Percentiles rank a stretch among this genome's conserved stretches.
phyloP scores from a whole-genome alignment of 352 stramenopile genomes.

The Pythium folliculosum region DNA sequence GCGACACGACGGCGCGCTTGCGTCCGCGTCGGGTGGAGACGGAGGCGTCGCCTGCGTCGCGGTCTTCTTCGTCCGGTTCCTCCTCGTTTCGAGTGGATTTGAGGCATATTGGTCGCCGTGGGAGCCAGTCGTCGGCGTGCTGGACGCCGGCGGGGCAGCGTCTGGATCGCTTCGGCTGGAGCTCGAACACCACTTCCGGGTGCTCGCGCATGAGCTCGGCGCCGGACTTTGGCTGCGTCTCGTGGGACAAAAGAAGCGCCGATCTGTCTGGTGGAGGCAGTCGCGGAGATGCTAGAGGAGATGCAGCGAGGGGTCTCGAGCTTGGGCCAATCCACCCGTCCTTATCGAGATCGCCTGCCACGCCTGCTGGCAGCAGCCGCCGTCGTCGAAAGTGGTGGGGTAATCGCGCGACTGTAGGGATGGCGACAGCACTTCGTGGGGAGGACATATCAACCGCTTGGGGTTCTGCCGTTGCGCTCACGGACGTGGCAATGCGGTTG shows the following conservation, averaged over 20 bases:
- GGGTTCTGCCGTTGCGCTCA: neutral
- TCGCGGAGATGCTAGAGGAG: conserved; percentile 5
- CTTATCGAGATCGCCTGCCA: neutral
- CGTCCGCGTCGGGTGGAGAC: too few species aligned
- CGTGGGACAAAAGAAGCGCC: neutral
- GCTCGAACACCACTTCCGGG: conserved; percentile 21
- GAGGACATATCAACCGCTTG: neutral
- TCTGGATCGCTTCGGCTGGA: conserved; percentile 19
- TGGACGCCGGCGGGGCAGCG: conserved; percentile 22
- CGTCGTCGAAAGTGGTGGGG: neutral
- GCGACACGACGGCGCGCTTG: neutral
- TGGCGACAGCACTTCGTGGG: neutral
- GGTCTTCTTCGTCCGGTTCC: conserved; percentile 4
- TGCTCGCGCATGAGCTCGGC: conserved; percentile 11
- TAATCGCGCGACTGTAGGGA: neutral
- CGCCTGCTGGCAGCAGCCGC: neutral
- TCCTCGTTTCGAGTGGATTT: neutral
- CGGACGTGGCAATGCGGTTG: neutral
- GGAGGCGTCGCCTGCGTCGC: neutral
- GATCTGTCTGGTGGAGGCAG: neutral
- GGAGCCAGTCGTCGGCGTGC: conserved; percentile 26
- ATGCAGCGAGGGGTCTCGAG: conserved; percentile 9
- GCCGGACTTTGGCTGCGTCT: neutral
- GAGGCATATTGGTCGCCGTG: neutral
- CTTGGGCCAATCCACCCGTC: neutral